phyloP scores from a whole-genome alignment of 495 filamentous ascomycete species.

The Trichoderma virens region DNA sequence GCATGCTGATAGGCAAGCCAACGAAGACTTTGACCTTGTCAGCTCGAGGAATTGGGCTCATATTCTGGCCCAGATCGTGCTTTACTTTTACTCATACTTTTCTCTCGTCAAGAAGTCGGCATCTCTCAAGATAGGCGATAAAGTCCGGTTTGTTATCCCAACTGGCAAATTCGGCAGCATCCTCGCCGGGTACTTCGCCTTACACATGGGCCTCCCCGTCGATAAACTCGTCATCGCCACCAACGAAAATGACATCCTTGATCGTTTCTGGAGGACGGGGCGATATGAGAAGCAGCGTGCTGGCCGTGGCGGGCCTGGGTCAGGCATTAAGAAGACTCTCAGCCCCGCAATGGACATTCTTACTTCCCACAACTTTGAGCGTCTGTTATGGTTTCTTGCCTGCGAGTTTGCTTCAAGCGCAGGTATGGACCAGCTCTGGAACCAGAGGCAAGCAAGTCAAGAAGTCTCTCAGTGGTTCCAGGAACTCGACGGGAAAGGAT shows the following conservation, averaged over 20 bases:
- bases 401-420: conserved; percentile 48
- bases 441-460: conserved; percentile 52
- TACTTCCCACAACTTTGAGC: conserved; percentile 90
- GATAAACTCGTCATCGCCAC: conserved; percentile 83
- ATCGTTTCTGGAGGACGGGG: conserved; percentile 80
- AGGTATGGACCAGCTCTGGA: conserved; percentile 49
- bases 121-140: conserved; percentile 41
- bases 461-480: conserved; percentile 64
- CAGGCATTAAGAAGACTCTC: conserved; percentile 66
- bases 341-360: conserved; percentile 96
- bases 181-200: conserved; percentile 85
- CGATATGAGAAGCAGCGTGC: conserved; percentile 66
- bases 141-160: conserved; percentile 74
- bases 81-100: conserved; percentile 90
- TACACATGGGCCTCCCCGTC: conserved; percentile 79
- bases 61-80: conserved; percentile 91
- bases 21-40: conserved; percentile 64
- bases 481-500: conserved; percentile 66
- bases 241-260: conserved; percentile 87
- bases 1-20: conserved; percentile 72
- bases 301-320: conserved; percentile 24
- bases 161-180: conserved; percentile 95
- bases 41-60: conserved; percentile 88
- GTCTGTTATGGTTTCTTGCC: conserved; percentile 84
- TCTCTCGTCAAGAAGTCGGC: conserved; percentile 50